phyloP scores from a whole-genome alignment of 345 rosid genomes.

The Bretschneidera sinensis region DNA sequence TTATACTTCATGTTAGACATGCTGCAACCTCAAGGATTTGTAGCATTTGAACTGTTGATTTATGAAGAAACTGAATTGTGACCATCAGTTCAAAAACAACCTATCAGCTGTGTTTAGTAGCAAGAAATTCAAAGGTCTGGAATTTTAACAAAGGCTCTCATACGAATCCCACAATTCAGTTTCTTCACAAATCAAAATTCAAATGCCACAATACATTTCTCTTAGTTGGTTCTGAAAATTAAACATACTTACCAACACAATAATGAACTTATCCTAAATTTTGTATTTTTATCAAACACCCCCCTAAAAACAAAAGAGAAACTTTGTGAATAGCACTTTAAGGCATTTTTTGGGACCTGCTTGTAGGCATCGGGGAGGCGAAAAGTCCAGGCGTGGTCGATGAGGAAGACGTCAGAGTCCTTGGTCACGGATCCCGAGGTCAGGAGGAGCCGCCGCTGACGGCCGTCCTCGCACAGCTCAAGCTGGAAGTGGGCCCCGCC shows the following conservation, averaged over 20 bases:
- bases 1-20: too few species aligned
- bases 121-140: too few species aligned
- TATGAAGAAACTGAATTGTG: too few species aligned
- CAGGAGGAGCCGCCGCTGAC: constrained; percentile 66
- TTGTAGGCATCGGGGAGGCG: constrained; percentile 73
- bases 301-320: background rate
- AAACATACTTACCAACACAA: too few species aligned
- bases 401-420: constrained; percentile 70
- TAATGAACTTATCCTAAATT: too few species aligned
- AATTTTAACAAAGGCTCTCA: background rate
- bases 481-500: constrained; percentile 75
- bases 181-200: background rate
- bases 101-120: too few species aligned
- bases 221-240: too few species aligned
- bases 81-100: too few species aligned
- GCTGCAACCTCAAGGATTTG: background rate
- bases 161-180: background rate
- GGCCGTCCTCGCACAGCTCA: constrained; percentile 57
- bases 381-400: constrained; percentile 97
- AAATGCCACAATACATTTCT: background rate
- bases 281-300: background rate
- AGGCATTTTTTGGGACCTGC: constrained; percentile 35
- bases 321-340: background rate
- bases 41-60: too few species aligned
- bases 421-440: constrained; percentile 51